Base-by-base conservation (phyloP, 768 basidiomycete species). In the Imleria badia region DNA sequence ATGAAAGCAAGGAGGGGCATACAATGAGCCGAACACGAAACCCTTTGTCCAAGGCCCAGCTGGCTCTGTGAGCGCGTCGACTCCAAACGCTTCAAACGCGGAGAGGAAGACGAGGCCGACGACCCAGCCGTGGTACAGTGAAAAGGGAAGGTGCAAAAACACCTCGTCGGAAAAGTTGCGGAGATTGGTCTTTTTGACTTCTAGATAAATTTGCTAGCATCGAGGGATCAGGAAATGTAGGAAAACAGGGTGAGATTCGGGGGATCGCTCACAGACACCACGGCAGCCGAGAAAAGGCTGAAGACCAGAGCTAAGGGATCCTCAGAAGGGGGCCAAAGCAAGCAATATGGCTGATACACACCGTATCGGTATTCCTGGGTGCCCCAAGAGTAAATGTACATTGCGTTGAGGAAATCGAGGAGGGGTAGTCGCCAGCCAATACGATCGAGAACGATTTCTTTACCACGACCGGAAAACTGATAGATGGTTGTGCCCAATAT, bases 131-230 rank as follows among this genome's bases (percentile, higher is more conserved):
- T 86, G 85, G 68, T 81, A 88, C 44, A 88, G 73, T 13, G 81
- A 85, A 74, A 89, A 89, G 5, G 87, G 87, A 12, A 87, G 78
- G 64, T 87, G 85, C n/a, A 89, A 72, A 47, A 86, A 85, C 55
- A 85, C 63, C 60, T 86, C 85, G 60, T 86, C 84, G 39, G 72
- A 73, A 43, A 78, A 60, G 58, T 70, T 76, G 61, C 81, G 75
- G 49, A 80, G 69, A 20, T 73, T 68, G n/a, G 66, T 82, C 61
- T 75, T 78, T 71, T 86, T 85, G 66, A 88, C 79, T 50, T 84
- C 72, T 62, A 82, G 84, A 70, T 88, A 86, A 65, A 86, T 83
- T 71, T 85, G 82, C 69, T 78, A 61, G 6, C 23, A 34, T 26
- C 22, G 23, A 1, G 11, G 30, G 14, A 11, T 52, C 12, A 60